Evolutionary conservation across 306 rosid species (phyloP).

Genomic region (Sophora flavescens): DNA sequence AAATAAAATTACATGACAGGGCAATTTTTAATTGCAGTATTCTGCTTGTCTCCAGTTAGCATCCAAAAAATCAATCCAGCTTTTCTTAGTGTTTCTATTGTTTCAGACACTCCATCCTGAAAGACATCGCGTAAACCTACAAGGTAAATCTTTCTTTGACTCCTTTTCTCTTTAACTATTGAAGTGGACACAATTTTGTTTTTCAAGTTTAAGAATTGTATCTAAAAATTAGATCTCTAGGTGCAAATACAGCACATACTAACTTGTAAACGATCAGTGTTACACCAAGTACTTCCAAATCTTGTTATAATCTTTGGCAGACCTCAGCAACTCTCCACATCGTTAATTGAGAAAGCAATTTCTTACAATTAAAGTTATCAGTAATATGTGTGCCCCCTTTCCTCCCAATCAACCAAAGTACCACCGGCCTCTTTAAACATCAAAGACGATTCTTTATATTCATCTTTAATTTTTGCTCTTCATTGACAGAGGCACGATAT

Average conservation of each 20-base stretch:
- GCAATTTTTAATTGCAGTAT: slow-evolving; percentile 97
- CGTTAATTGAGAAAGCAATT: slow-evolving; percentile 38
- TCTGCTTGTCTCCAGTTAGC: slow-evolving; percentile 98
- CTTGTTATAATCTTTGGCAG: slow-evolving; percentile 88
- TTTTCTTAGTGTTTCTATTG: slow-evolving; percentile 88
- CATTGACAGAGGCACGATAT: no score
- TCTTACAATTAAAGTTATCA: slow-evolving; percentile 6
- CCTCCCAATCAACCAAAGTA: slow-evolving; percentile 97
- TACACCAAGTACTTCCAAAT: slow-evolving; percentile 92
- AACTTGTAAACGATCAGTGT: slow-evolving; percentile 98
- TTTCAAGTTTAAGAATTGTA: not conserved
- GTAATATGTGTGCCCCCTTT: slow-evolving; percentile 51
- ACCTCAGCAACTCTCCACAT: slow-evolving; percentile 97
- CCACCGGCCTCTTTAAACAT: slow-evolving; percentile 93
- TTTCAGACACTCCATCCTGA: slow-evolving; percentile 98
- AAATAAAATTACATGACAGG: slow-evolving; percentile 93
- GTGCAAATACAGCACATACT: slow-evolving; percentile 44
- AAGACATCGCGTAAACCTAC: slow-evolving; percentile 26
- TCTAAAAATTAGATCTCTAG: slow-evolving; percentile 22
- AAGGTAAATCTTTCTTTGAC: not conserved
- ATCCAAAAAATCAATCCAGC: slow-evolving; percentile 99
- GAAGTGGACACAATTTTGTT: slow-evolving; percentile 2
- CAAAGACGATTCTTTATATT: slow-evolving; percentile 87
- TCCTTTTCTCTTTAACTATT: slow-evolving; percentile 6
- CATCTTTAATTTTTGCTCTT: slow-evolving; percentile 51